phyloP scores from a whole-genome alignment of 345 rosid species.

The Xanthoceras sorbifolium region DNA sequence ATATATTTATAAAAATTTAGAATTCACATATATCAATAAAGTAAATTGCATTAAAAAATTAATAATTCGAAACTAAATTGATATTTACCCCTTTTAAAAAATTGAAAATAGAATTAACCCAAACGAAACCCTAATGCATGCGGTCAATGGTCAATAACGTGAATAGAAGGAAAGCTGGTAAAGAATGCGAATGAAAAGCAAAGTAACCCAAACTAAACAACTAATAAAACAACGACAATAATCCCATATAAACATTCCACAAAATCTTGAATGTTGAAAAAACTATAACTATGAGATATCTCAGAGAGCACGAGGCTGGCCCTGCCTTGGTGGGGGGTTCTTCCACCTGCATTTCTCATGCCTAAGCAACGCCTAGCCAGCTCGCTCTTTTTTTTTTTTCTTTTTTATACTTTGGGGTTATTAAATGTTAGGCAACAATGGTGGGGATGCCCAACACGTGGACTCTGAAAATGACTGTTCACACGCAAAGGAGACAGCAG shows the following conservation, averaged over 20 bases:
- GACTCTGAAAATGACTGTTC: conserved; percentile 25
- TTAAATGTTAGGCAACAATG: background rate
- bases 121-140: too few species aligned
- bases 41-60: too few species aligned
- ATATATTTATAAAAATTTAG: too few species aligned
- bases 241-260: conserved; percentile 27
- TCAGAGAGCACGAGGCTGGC: conserved; percentile 27
- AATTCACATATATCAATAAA: too few species aligned
- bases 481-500: conserved; percentile 23
- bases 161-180: background rate
- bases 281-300: background rate
- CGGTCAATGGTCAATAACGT: background rate
- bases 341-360: conserved; percentile 17
- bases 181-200: background rate
- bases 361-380: conserved; percentile 13
- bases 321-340: conserved; percentile 20
- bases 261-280: background rate
- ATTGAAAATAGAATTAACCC: background rate
- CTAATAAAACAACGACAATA: conserved; percentile 11
- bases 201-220: background rate
- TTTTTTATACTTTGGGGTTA: too few species aligned
- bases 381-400: background rate
- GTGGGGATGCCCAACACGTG: conserved; percentile 9
- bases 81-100: too few species aligned
- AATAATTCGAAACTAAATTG: too few species aligned